These are phyloP conservation scores for Nepenthes alata DNA, from an alignment of 179 eudicot genomes.

Conservation along the genomic window DNA sequence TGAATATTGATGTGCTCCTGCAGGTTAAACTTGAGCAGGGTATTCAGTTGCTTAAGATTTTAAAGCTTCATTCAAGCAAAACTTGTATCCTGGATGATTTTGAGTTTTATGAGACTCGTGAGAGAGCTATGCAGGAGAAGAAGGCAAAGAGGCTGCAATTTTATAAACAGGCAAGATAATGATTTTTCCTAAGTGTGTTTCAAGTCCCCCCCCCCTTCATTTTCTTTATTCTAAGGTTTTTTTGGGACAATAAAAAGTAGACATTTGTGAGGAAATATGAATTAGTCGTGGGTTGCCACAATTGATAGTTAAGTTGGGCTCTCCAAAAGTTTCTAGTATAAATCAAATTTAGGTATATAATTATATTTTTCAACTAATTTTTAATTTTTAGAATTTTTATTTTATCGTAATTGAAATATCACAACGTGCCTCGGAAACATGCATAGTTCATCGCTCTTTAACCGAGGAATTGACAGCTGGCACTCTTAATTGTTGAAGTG, in stretches of 20 bases:
- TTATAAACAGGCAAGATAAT: slow-evolving; percentile 46
- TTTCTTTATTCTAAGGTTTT: neutral
- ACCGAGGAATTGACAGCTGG: too few relatives aligned
- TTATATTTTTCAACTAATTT: neutral
- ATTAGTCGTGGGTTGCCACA: too few relatives aligned
- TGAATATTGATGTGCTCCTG: slow-evolving; percentile 7
- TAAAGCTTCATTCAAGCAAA: slow-evolving; percentile 59
- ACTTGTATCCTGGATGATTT: slow-evolving; percentile 80
- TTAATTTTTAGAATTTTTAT: too few relatives aligned
- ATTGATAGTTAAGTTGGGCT: too few relatives aligned
- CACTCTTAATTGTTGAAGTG: too few relatives aligned
- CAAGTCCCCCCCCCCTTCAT: neutral
- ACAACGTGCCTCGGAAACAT: too few relatives aligned
- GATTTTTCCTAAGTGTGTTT: neutral
- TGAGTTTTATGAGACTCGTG: slow-evolving; percentile 73
- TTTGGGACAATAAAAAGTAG: too few relatives aligned
- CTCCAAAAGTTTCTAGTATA: too few relatives aligned
- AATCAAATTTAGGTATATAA: neutral
- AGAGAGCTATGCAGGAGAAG: slow-evolving; percentile 69
- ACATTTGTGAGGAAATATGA: too few relatives aligned
- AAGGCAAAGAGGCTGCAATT: slow-evolving; percentile 70
- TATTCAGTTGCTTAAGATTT: slow-evolving; percentile 51
- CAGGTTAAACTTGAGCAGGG: slow-evolving; percentile 91
- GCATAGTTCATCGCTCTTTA: too few relatives aligned
- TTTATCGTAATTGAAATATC: too few relatives aligned